phyloP scores from a whole-genome alignment of 202 grass and related monocot genomes.

The Dendrocalamus latiflorus region DNA sequence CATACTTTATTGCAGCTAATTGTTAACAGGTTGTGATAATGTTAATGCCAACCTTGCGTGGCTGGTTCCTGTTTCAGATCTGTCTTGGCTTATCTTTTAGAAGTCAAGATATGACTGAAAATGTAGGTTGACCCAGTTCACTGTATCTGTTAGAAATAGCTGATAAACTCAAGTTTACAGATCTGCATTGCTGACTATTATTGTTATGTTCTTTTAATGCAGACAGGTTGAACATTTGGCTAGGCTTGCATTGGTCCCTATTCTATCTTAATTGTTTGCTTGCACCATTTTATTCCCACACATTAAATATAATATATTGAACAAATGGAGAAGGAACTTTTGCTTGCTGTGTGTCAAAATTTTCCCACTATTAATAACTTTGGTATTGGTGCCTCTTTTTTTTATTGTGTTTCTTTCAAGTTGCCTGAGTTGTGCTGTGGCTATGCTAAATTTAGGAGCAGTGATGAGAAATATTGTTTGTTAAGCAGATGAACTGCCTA shows the following conservation, averaged over 20 bases:
- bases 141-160: conserved; percentile 57
- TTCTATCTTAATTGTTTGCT: conserved; percentile 14
- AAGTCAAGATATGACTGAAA: conserved; percentile 50
- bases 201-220: conserved; percentile 47
- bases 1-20: conserved; percentile 57
- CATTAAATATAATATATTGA: conserved; percentile 8
- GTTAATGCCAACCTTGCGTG: conserved; percentile 51
- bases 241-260: not conserved
- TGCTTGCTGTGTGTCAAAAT: not conserved
- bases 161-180: conserved; percentile 39
- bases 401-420: not conserved
- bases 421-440: not conserved
- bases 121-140: conserved; percentile 59
- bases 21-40: conserved; percentile 44
- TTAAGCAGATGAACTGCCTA: not conserved
- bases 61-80: conserved; percentile 59
- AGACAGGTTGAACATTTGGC: conserved; percentile 21
- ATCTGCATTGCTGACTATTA: conserved; percentile 37
- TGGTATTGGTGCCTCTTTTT: not conserved
- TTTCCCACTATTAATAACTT: not conserved
- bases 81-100: conserved; percentile 93
- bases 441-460: not conserved
- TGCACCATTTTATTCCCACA: conserved; percentile 4
- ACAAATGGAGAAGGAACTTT: not conserved
- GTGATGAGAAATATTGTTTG: not conserved